Evolutionary conservation across 192 early-diverging fungal genomes (phyloP).

Genomic region (Coemansia sp.): DNA sequence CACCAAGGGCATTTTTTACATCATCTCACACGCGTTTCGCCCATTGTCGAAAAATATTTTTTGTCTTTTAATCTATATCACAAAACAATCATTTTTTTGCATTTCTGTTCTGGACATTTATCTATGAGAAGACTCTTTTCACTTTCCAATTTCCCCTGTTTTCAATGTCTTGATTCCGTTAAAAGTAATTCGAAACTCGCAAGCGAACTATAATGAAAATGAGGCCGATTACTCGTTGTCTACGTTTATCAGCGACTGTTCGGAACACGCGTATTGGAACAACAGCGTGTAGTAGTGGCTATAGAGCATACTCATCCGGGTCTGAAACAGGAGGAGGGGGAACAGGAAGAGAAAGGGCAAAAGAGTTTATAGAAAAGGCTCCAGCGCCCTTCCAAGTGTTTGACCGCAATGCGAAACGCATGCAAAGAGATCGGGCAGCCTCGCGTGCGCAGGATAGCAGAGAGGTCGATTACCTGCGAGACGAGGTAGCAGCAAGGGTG

Average conservation of each 20-base stretch:
- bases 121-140: neutral
- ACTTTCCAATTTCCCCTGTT: neutral
- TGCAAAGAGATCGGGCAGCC: conserved; percentile 79
- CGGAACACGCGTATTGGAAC: neutral
- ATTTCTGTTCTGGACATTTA: neutral
- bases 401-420: conserved; percentile 73
- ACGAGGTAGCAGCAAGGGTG: conserved; percentile 85
- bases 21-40: too few species aligned
- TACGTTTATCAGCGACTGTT: neutral
- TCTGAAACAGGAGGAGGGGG: too few species aligned
- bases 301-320: neutral
- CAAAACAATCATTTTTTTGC: neutral
- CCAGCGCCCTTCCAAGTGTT: conserved; percentile 66
- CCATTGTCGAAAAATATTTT: too few species aligned
- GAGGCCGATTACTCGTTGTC: neutral
- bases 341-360: conserved; percentile 45
- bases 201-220: neutral
- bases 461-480: conserved; percentile 86
- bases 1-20: too few species aligned
- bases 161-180: neutral
- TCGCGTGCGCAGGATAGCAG: conserved; percentile 59
- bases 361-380: conserved; percentile 44
- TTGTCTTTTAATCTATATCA: neutral
- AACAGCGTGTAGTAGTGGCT: neutral
- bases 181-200: neutral